phyloP scores from a whole-genome alignment of 2,329 filamentous ascomycete species.

The Daldinia sp. region DNA sequence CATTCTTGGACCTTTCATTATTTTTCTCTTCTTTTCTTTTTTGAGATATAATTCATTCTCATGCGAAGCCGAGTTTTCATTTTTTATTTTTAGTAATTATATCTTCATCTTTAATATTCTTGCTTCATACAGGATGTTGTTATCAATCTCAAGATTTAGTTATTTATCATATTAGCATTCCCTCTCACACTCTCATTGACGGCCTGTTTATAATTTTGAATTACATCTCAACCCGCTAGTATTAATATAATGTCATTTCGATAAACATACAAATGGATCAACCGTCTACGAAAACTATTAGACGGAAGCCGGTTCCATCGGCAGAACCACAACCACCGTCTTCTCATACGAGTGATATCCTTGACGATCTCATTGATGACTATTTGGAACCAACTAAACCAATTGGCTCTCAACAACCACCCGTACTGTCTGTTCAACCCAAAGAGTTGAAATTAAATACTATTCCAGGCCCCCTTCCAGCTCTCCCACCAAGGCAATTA shows the following conservation, averaged over 20 bases:
- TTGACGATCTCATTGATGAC: constrained; percentile 44
- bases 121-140: neutral
- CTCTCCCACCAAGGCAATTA: constrained; percentile 31
- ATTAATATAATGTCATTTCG: constrained; percentile 11
- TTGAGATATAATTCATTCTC: constrained; percentile 3
- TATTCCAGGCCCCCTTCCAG: constrained; percentile 19
- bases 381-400: constrained; percentile 46
- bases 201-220: constrained; percentile 20
- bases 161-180: neutral
- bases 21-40: constrained; percentile 7
- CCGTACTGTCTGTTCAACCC: neutral
- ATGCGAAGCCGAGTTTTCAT: neutral
- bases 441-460: constrained; percentile 33
- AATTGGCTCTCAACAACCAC: constrained; percentile 9
- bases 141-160: neutral
- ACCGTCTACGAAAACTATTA: constrained; percentile 23
- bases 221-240: constrained; percentile 3
- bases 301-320: constrained; percentile 43
- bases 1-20: constrained; percentile 9
- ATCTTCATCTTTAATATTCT: neutral
- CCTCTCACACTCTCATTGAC: neutral
- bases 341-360: constrained; percentile 24
- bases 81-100: neutral
- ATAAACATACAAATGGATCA: constrained; percentile 33
- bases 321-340: constrained; percentile 9